A percentile compares a stretch with the other conserved stretches of the same genome.
Conservation (phyloP, 2,329 filamentous ascomycete species). For the Fusarium euwallaceae region DNA sequence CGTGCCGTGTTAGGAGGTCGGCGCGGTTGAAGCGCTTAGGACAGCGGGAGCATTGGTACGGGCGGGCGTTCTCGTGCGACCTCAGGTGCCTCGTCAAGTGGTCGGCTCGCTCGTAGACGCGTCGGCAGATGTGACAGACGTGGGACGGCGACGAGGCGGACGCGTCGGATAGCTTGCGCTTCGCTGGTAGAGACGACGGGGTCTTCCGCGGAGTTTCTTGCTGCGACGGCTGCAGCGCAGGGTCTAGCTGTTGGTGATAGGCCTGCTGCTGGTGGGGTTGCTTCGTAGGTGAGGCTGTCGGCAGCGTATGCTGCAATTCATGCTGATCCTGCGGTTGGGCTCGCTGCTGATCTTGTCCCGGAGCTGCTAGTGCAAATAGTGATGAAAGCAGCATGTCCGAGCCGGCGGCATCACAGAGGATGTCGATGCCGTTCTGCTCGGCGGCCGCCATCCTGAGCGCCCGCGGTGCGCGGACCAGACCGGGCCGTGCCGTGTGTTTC, state of each 20-base stretch:
- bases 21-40: conserved; percentile 47
- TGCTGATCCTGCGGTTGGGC: conserved; percentile 29
- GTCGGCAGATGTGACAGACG: conserved; percentile 46
- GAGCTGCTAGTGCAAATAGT: conserved; percentile 43
- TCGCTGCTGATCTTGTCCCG: conserved; percentile 37
- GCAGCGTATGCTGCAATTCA: conserved; percentile 30
- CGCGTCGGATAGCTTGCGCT: conserved; percentile 44
- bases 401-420: conserved; percentile 46
- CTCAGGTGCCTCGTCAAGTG: conserved; percentile 45
- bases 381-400: conserved; percentile 47
- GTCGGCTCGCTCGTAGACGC: conserved; percentile 46
- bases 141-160: conserved; percentile 45
- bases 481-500: conserved; percentile 24
- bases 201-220: conserved; percentile 24
- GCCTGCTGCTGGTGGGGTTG: conserved; percentile 18
- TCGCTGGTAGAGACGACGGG: conserved; percentile 33
- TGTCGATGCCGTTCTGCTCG: conserved; percentile 47
- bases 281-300: conserved; percentile 32
- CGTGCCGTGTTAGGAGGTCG: conserved; percentile 44
- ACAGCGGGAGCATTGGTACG: conserved; percentile 46
- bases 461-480: conserved; percentile 14
- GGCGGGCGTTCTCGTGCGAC: conserved; percentile 46
- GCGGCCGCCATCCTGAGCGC: conserved; percentile 41
- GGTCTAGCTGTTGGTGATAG: conserved; percentile 37
- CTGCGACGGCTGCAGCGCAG: conserved; percentile 27